A percentile compares a stretch with the other conserved stretches of the same genome.
Conservation (phyloP, 495 filamentous ascomycete species). For the Hypoxylon lienhwacheense region DNA sequence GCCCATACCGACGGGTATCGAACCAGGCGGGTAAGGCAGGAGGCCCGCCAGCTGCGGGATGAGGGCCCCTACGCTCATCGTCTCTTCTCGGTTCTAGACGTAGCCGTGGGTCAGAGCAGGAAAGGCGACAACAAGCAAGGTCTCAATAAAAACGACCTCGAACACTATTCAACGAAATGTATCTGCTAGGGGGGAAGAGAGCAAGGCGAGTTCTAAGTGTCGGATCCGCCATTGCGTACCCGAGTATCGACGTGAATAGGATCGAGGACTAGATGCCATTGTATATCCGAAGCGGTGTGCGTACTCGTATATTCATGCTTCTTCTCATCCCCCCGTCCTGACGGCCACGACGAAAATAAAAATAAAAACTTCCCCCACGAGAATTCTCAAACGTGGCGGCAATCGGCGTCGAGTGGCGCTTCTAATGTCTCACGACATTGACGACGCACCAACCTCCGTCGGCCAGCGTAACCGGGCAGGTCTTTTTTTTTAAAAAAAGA, state of each 20-base stretch:
- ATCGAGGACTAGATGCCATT: too few relatives aligned
- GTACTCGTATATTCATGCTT: too few relatives aligned
- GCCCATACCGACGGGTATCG: slow-evolving; percentile 19
- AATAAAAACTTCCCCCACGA: too few relatives aligned
- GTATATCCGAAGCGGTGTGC: slow-evolving; percentile 13
- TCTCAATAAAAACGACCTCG: too few relatives aligned
- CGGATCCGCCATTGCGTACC: too few relatives aligned
- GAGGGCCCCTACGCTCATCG: slow-evolving; percentile 23
- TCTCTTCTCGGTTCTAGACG: not conserved
- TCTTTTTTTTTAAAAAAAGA: too few relatives aligned
- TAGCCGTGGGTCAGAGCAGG: not conserved
- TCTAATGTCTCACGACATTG: slow-evolving; percentile 4
- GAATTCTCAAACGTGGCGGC: not conserved
- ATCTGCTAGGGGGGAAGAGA: too few relatives aligned
- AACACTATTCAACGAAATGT: too few relatives aligned
- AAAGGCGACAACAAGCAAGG: not conserved
- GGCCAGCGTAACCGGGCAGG: slow-evolving; percentile 1
- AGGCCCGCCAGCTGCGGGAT: slow-evolving; percentile 37
- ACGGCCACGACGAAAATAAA: not conserved
- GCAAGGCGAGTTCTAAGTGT: too few relatives aligned
- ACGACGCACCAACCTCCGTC: not conserved
- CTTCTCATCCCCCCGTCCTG: too few relatives aligned
- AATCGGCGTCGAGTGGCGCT: slow-evolving; percentile 2
- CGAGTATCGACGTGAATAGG: too few relatives aligned
- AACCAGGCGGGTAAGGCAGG: slow-evolving; percentile 7